Percentiles rank a stretch among this genome's conserved stretches.
These are phyloP conservation scores for Ocimum tenuiflorum DNA, from an alignment of 257 asterid genomes.

Conservation along the genomic window DNA sequence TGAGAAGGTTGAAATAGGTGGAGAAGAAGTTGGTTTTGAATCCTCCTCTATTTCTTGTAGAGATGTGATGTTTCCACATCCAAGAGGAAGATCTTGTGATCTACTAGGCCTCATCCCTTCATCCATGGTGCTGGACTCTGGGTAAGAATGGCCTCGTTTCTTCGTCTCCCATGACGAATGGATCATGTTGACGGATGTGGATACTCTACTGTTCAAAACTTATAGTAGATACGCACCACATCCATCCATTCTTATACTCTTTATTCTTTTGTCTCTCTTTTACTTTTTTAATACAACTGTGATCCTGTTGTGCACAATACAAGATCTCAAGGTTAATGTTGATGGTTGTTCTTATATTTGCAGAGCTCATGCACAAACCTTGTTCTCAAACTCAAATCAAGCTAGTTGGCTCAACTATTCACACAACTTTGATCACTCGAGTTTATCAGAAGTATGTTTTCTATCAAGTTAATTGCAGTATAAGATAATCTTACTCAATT, in stretches of 20 bases:
- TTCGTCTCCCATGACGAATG: background rate
- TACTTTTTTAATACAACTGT: too few species aligned
- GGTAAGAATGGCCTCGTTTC: slow-evolving; percentile 28
- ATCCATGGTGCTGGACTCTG: slow-evolving; percentile 48
- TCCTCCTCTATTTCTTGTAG: slow-evolving; percentile 48
- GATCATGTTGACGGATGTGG: background rate
- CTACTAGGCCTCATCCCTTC: slow-evolving; percentile 52
- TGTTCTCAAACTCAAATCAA: slow-evolving; percentile 61
- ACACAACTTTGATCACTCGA: slow-evolving; percentile 37
- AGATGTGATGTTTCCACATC: slow-evolving; percentile 56
- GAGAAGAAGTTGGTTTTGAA: slow-evolving; percentile 35
- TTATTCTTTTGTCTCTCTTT: too few species aligned
- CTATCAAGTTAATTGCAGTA: too few species aligned
- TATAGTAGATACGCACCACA: too few species aligned
- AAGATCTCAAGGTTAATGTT: too few species aligned
- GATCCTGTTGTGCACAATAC: too few species aligned
- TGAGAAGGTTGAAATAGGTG: slow-evolving; percentile 27
- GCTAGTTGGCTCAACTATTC: slow-evolving; percentile 61
- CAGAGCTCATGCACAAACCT: slow-evolving; percentile 53
- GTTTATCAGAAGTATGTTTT: slow-evolving; percentile 34
- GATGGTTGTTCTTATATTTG: too few species aligned
- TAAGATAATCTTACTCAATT: too few species aligned
- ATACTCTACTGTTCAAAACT: too few species aligned
- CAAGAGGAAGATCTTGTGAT: slow-evolving; percentile 50
- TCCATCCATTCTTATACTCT: too few species aligned